Percentiles rank a stretch among this genome's conserved stretches.
phyloP scores from a whole-genome alignment of 2,329 filamentous ascomycete genomes.

The Aquanectria penicillioides region DNA sequence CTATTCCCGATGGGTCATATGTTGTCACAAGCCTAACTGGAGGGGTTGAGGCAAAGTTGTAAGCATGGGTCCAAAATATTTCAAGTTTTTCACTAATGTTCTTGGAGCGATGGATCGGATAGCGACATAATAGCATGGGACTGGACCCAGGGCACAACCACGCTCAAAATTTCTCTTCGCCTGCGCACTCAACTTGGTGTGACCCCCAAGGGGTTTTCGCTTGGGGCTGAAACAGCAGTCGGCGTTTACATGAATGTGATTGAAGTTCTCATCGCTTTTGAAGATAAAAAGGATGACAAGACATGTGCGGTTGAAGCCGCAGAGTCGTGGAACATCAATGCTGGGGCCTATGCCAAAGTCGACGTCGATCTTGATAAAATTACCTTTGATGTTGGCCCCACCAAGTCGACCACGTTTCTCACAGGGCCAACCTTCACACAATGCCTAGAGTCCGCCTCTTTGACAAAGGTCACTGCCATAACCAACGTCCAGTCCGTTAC shows the following conservation, averaged over 20 bases:
- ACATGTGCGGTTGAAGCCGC: background rate
- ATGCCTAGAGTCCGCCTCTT: background rate
- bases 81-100: background rate
- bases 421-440: slow-evolving; percentile 1
- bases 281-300: background rate
- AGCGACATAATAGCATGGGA: background rate
- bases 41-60: slow-evolving; percentile 2
- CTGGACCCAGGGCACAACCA: background rate
- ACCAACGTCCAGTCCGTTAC: too few species aligned
- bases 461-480: background rate
- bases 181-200: slow-evolving; percentile 3
- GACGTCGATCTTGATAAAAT: background rate
- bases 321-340: slow-evolving; percentile 12
- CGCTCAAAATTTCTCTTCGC: slow-evolving; percentile 2
- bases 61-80: background rate
- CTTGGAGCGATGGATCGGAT: background rate
- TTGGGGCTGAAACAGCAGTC: background rate
- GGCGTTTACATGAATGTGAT: slow-evolving; percentile 16
- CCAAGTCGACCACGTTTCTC: background rate
- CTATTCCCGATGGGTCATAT: slow-evolving; percentile 12
- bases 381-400: background rate
- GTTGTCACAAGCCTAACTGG: background rate
- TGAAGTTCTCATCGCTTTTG: background rate
- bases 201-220: background rate
- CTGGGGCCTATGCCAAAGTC: background rate